Conservation (phyloP, 305 asterid genomes). For the Fraxinus baroniana region DNA sequence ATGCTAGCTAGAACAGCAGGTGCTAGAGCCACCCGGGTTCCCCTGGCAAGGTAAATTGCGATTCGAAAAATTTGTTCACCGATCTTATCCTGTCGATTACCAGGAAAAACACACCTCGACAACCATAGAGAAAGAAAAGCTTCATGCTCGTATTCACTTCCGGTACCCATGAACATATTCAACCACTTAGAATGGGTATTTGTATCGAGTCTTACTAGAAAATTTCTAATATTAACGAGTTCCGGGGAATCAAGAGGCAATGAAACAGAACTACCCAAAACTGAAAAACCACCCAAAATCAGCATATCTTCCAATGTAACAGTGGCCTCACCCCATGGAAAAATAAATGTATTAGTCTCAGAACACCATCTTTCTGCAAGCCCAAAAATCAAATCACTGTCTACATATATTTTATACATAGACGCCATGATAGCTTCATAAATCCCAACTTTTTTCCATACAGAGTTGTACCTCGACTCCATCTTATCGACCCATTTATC, state of each 20-base stretch:
- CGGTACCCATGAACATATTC: slow-evolving; percentile 25
- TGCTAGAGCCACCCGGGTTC: slow-evolving; percentile 39
- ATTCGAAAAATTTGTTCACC: slow-evolving; percentile 17
- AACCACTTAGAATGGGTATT: slow-evolving; percentile 28
- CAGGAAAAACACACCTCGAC: slow-evolving; percentile 38
- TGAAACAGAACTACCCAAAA: slow-evolving; percentile 31
- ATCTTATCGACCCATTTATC: slow-evolving; percentile 31
- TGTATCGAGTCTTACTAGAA: background rate
- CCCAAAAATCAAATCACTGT: slow-evolving; percentile 21
- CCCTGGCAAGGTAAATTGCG: slow-evolving; percentile 37
- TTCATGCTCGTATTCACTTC: slow-evolving; percentile 37
- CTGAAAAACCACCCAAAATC: slow-evolving; percentile 40
- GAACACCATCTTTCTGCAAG: slow-evolving; percentile 38
- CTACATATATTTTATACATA: slow-evolving; percentile 13
- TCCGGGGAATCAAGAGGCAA: slow-evolving; percentile 1
- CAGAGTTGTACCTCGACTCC: slow-evolving; percentile 20
- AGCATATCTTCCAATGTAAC: slow-evolving; percentile 37
- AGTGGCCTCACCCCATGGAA: slow-evolving; percentile 48
- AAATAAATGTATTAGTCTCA: slow-evolving; percentile 32
- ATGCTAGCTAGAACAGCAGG: slow-evolving; percentile 41
- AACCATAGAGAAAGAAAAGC: slow-evolving; percentile 48
- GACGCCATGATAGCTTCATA: slow-evolving; percentile 30
- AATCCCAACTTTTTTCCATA: slow-evolving; percentile 41
- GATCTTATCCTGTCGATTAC: background rate
- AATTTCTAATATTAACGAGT: background rate